Percentiles rank a stretch among this genome's conserved stretches.
These are phyloP conservation scores for Hypholoma fasciculare DNA, from an alignment of 768 basidiomycete genomes.

Conservation along the genomic window DNA sequence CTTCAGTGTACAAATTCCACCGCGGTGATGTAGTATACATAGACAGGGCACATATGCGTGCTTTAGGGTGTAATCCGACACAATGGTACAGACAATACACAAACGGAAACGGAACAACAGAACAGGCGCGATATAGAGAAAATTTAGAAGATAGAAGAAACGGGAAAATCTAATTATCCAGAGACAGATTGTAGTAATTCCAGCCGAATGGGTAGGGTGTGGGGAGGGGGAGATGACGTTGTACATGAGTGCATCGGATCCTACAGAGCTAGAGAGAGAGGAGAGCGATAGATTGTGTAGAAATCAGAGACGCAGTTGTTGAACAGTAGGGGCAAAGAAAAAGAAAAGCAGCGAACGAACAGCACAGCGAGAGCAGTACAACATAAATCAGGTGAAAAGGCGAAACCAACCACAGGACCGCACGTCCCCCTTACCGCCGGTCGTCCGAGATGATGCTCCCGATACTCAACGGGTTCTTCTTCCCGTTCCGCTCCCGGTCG, in stretches of 20 bases:
- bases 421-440: constrained; percentile 12
- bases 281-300: background rate
- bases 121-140: background rate
- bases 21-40: too few relatives aligned
- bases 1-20: too few relatives aligned
- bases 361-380: background rate
- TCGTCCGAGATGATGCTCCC: constrained; percentile 70
- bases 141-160: background rate
- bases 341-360: background rate
- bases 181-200: background rate
- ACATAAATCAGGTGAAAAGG: background rate
- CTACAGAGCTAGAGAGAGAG: background rate
- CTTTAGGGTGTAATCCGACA: too few relatives aligned
- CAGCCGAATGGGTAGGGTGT: too few relatives aligned
- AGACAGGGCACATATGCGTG: too few relatives aligned
- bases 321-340: background rate
- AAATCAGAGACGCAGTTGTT: background rate
- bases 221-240: background rate
- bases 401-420: background rate
- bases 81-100: background rate
- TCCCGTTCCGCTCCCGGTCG: constrained; percentile 26
- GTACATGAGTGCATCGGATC: background rate
- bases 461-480: constrained; percentile 71
- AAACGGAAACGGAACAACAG: background rate
- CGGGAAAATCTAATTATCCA: background rate